Conservation (phyloP, 495 filamentous ascomycete species). For the Trichocladium antarcticum region DNA sequence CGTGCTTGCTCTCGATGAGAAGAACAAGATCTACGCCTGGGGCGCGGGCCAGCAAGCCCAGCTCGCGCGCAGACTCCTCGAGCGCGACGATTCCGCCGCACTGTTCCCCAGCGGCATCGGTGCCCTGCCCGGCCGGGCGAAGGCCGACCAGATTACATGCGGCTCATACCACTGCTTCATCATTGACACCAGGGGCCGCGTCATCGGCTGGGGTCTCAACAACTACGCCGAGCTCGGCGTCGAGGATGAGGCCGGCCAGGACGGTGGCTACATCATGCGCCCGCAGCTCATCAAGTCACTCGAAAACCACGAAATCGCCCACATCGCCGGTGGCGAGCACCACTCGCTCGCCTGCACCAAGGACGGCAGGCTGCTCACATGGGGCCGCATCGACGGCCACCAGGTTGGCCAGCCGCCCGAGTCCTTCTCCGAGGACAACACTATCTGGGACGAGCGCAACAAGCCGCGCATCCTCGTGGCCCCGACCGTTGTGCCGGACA, state of each 20-base stretch:
- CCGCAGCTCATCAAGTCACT: conserved; percentile 42
- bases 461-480: conserved; percentile 46
- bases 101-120: conserved; percentile 61
- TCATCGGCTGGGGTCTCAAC: conserved; percentile 82
- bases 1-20: conserved; percentile 55
- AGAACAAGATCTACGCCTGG: conserved; percentile 58
- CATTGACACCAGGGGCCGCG: conserved; percentile 55
- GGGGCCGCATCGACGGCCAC: conserved; percentile 57
- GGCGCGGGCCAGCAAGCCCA: conserved; percentile 63
- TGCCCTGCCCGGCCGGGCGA: conserved; percentile 43
- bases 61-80: conserved; percentile 57
- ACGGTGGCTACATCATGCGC: conserved; percentile 43
- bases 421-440: conserved; percentile 42
- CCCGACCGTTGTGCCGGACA: conserved; percentile 33
- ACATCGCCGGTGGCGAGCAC: conserved; percentile 56
- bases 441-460: conserved; percentile 45
- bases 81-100: conserved; percentile 46
- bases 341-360: conserved; percentile 54
- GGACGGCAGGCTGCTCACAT: conserved; percentile 52
- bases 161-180: conserved; percentile 71
- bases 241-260: conserved; percentile 52
- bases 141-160: conserved; percentile 44
- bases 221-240: conserved; percentile 71
- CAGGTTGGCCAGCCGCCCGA: conserved; percentile 48
- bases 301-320: conserved; percentile 36